Conservation (phyloP, 1,139 yeast species). For the Pichia sp. region DNA sequence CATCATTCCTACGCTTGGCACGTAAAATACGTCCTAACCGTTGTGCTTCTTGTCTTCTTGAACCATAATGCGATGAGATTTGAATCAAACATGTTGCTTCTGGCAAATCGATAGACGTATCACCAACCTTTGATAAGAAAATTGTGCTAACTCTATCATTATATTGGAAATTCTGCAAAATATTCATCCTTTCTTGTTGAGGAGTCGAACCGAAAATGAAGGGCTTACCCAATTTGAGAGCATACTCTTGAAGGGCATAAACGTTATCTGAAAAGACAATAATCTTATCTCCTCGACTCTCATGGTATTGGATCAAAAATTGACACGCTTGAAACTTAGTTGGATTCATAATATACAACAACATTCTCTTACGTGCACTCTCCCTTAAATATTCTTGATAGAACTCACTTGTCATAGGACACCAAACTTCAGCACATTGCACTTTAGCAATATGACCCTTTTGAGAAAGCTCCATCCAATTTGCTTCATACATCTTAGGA, state of each 20-base stretch:
- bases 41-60: slow-evolving; percentile 99
- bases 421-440: slow-evolving; percentile 99
- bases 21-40: slow-evolving; percentile 91
- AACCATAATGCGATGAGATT: slow-evolving; percentile 96
- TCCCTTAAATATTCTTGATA: slow-evolving; percentile 92
- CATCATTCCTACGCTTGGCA: slow-evolving; percentile 97
- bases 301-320: slow-evolving; percentile 93
- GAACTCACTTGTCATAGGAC: slow-evolving; percentile 98
- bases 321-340: slow-evolving; percentile 99
- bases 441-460: slow-evolving; percentile 99
- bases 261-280: slow-evolving; percentile 98
- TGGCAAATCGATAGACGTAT: slow-evolving; percentile 95
- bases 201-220: slow-evolving; percentile 97
- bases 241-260: slow-evolving; percentile 93
- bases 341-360: slow-evolving; percentile 96
- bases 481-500: slow-evolving; percentile 95
- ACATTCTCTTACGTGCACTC: slow-evolving; percentile 85
- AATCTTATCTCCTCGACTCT: slow-evolving; percentile 93
- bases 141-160: slow-evolving; percentile 95
- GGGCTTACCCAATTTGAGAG: slow-evolving; percentile 88
- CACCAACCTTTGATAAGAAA: slow-evolving; percentile 94
- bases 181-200: slow-evolving; percentile 96
- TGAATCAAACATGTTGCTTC: slow-evolving; percentile 98
- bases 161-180: slow-evolving; percentile 92
- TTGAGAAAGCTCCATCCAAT: slow-evolving; percentile 99